Evolutionary conservation across 176 grass and related monocot genomes (phyloP), one percentile per base, ranked within the genome.

Genomic region (Cenchrus fungigraminus): DNA sequence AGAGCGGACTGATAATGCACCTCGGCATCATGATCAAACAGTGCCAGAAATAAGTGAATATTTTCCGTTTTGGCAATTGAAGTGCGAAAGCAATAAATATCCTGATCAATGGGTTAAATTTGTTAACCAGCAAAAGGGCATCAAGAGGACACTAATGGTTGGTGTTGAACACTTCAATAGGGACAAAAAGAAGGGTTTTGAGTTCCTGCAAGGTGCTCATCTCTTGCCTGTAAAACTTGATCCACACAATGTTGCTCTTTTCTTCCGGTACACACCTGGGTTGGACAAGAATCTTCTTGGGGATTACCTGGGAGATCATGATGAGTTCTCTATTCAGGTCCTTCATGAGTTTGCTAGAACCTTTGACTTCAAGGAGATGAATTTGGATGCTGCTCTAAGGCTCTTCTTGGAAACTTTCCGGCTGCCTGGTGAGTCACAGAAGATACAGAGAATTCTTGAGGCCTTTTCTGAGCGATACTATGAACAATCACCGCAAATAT

Each of bases 341-440:
- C 93, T 98, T 81, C 81, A 94, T 46, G 97, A 98, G 92, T 98
- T 98, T 79, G 90, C 93, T 73, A 84, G 82, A 77, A 98, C 97
- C 44, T 98, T 98, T 91, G 93, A 98, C 74, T 98, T 98, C 64
- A 84, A 95, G 68, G 89, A 85, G 71, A 98, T 98, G 97, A 95
- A 95, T 89, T 76, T 98, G 73, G 97, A 98, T 28, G 89, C 90
- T 86, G 91, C 97, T 32, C 80, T 98, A 75, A 93, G 93, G 86
- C 90, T 96, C 83, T 96, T 98, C 88, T 85, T 98, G 81, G 97
- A 98, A 87, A 98, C 91, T 76, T 98, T 98, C 85, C 87, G 97
- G 43, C 74, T 98, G 61, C 97, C 97, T 86, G 97, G 97, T 73
- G 97, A 98, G 73, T 96, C 97, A 57, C 97, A 98, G 81, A 98